Evolutionary conservation across 441 rosid species (phyloP), one percentile per base, ranked within the genome.

Genomic region (Mallotus repandus): DNA sequence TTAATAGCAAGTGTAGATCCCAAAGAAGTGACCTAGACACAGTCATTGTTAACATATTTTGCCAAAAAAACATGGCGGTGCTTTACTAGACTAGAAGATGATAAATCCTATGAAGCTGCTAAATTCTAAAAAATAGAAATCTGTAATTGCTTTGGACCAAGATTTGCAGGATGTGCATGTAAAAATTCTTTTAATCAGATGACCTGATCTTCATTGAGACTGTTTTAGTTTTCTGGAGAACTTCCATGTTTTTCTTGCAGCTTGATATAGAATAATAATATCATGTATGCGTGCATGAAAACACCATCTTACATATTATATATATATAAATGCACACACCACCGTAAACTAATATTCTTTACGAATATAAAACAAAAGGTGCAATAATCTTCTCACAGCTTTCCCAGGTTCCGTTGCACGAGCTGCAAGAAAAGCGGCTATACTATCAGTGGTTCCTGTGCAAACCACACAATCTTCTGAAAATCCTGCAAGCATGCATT

Each of bases 401-500:
- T 90, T 87, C 68, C 99, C 97, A 54, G 97, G 92, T 74, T 85
- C 66, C 18, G 89, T 86, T 45, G 93, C 98, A 2, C 93, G 87
- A 63, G 98, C 96, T 59, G 98, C 99, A 72, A 95, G 96, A 83
- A 95, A 92, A 46, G 97, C 99, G 14, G 97, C 98, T 70, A 91
- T 89, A 73, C 96, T 92, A 82, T 95, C 98, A 21, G 97, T 92
- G 49, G 98, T 95, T 81, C 96, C 97, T 1, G 95, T 79, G 78
- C 98, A 95, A 10, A 89, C 89, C 67, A 83, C 76, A 68, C 94
- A 91, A 74, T 89, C 93, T 66, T 84, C 84, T 10, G 87, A 76
- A 73, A 94, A 89, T 73, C 98, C 99, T 95, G 89, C 78, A 77
- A 76, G 60, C 50, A 72, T 57, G 58, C 58, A 70, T 65, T 73